Conservation (phyloP, 2,329 filamentous ascomycete genomes). For the Rhynchosporium agropyri region DNA sequence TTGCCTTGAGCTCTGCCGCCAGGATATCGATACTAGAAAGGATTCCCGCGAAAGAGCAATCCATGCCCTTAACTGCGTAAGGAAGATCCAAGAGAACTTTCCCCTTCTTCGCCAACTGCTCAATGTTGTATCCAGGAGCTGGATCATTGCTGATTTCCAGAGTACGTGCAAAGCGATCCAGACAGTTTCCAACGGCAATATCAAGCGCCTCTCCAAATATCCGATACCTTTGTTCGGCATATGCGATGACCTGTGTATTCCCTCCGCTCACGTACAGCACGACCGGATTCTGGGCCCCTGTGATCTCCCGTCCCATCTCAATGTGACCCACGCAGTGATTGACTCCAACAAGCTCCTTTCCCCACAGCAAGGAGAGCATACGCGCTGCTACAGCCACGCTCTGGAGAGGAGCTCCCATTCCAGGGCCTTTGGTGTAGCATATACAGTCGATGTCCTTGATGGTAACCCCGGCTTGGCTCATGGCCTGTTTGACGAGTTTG, state of each 20-base stretch:
- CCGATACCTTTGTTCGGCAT: conserved; percentile 89
- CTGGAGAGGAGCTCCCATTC: conserved; percentile 93
- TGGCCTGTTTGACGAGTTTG: conserved; percentile 74
- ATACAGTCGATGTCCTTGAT: conserved; percentile 80
- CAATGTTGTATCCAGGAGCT: conserved; percentile 96
- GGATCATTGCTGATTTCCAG: conserved; percentile 93
- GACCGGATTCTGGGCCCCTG: conserved; percentile 85
- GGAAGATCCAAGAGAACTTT: conserved; percentile 80
- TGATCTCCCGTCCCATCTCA: conserved; percentile 96
- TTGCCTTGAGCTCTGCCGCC: conserved; percentile 65
- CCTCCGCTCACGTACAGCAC: conserved; percentile 95
- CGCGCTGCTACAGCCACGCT: conserved; percentile 84
- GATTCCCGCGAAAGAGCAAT: conserved; percentile 94
- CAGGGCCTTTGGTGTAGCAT: conserved; percentile 93
- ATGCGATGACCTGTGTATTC: conserved; percentile 97
- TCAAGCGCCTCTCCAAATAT: conserved; percentile 98
- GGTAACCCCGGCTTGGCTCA: conserved; percentile 66
- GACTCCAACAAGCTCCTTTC: conserved; percentile 85
- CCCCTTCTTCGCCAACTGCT: conserved; percentile 81
- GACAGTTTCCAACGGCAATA: conserved; percentile 95
- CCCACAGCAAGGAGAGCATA: conserved; percentile 81
- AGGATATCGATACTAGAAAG: conserved; percentile 80
- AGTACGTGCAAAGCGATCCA: conserved; percentile 92
- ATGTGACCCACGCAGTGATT: conserved; percentile 99
- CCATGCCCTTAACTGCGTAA: conserved; percentile 98